A percentile compares a stretch with the other conserved stretches of the same genome.
These are phyloP conservation scores for Cercospora nicotianae DNA, from an alignment of 2,329 filamentous ascomycete genomes.

Conservation along the genomic window DNA sequence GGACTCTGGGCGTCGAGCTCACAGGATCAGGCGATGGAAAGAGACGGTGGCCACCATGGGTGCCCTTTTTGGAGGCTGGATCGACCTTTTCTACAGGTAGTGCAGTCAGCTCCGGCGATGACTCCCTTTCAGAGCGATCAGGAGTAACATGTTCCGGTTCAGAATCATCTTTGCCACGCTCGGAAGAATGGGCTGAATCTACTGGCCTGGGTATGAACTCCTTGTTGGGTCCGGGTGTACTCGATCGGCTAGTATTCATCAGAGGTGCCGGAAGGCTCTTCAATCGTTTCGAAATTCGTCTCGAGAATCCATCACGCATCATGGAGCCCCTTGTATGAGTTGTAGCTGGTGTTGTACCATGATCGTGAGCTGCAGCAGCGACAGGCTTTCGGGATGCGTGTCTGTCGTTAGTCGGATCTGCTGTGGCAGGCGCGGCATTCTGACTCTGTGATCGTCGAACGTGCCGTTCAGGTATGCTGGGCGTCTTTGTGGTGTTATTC, in stretches of 20 bases:
- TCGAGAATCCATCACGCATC: slow-evolving; percentile 29
- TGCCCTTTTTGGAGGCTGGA: not conserved
- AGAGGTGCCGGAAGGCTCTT: slow-evolving; percentile 24
- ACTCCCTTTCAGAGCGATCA: slow-evolving; percentile 8
- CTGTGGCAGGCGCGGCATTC: not conserved
- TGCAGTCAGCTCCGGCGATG: slow-evolving; percentile 7
- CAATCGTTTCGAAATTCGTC: slow-evolving; percentile 33
- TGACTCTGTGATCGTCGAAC: slow-evolving; percentile 22
- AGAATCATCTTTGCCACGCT: slow-evolving; percentile 16
- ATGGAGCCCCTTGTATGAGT: not conserved
- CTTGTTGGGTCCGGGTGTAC: slow-evolving; percentile 1
- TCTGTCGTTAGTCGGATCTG: not conserved
- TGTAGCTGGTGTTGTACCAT: slow-evolving; percentile 8
- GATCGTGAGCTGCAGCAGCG: not conserved
- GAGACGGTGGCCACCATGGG: slow-evolving; percentile 16
- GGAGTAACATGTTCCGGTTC: slow-evolving; percentile 4
- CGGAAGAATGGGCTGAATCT: slow-evolving; percentile 25
- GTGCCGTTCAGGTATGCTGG: slow-evolving; percentile 7
- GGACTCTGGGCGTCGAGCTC: slow-evolving; percentile 10
- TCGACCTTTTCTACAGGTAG: not conserved
- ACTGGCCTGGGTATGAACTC: slow-evolving; percentile 13
- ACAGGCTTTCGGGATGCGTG: not conserved
- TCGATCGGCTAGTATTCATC: slow-evolving; percentile 1
- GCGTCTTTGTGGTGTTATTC: slow-evolving; percentile 7
- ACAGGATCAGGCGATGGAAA: slow-evolving; percentile 24